Evolutionary conservation across 176 grass and related monocot genomes (phyloP).

Genomic region (Miscanthus lutarioriparius): DNA sequence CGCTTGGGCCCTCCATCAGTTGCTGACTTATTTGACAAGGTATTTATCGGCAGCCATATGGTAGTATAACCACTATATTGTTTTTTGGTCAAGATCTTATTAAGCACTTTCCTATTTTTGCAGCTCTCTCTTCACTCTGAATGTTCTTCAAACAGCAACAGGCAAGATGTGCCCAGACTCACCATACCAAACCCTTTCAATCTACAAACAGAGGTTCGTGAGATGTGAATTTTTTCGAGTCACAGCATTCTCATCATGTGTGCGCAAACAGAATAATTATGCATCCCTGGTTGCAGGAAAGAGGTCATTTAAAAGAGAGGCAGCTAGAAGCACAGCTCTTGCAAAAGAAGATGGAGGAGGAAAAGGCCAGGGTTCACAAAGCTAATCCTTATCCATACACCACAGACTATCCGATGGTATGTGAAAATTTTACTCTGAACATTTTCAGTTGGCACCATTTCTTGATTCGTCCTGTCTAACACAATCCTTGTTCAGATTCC

Average conservation of each 20-base stretch:
- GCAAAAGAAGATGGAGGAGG: slow-evolving; percentile 77
- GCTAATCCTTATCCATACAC: slow-evolving; percentile 94
- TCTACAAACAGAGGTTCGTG: slow-evolving; percentile 76
- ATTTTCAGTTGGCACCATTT: background rate
- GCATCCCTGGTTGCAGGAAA: slow-evolving; percentile 54
- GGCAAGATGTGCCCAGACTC: slow-evolving; percentile 50
- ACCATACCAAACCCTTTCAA: slow-evolving; percentile 89
- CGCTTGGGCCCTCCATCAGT: slow-evolving; percentile 77
- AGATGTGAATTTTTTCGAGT: slow-evolving; percentile 14
- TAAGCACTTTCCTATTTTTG: slow-evolving; percentile 35
- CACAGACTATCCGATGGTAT: slow-evolving; percentile 92
- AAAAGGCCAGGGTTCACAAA: slow-evolving; percentile 70
- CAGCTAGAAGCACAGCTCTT: slow-evolving; percentile 55
- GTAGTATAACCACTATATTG: background rate
- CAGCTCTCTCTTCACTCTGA: slow-evolving; percentile 86
- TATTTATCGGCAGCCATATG: slow-evolving; percentile 18
- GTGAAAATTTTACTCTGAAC: background rate
- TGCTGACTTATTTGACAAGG: slow-evolving; percentile 78
- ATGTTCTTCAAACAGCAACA: slow-evolving; percentile 56
- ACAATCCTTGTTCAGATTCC: slow-evolving; percentile 59
- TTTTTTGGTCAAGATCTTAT: slow-evolving; percentile 10
- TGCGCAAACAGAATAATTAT: slow-evolving; percentile 25
- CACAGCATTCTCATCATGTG: background rate
- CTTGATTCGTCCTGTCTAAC: slow-evolving; percentile 22
- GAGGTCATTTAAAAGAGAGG: slow-evolving; percentile 80